Evolutionary conservation across 768 basidiomycete genomes (phyloP).

Genomic region (Glaciozyma martinii): DNA sequence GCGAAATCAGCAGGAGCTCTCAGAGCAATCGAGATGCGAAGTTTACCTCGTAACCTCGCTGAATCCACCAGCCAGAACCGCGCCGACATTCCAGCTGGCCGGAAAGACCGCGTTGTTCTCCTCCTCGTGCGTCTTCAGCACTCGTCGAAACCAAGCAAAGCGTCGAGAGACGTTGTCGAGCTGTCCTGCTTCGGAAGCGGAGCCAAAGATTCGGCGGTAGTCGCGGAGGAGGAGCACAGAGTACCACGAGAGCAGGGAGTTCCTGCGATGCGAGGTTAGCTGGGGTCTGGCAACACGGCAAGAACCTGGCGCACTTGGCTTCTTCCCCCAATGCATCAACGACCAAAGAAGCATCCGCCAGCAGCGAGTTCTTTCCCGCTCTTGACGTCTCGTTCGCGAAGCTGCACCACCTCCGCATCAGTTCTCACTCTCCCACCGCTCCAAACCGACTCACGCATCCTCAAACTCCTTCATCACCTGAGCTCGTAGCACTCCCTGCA

Average conservation of each 20-base stretch:
- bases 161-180: constrained; percentile 87
- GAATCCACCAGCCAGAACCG: constrained; percentile 73
- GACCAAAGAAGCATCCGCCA: constrained; percentile 70
- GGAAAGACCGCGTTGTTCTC: constrained; percentile 81
- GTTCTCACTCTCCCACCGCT: too few species aligned
- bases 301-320: constrained; percentile 47
- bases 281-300: too few species aligned
- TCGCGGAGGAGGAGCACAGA: constrained; percentile 84
- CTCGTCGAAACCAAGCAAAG: constrained; percentile 87
- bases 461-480: constrained; percentile 87
- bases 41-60: constrained; percentile 61
- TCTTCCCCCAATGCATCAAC: constrained; percentile 82
- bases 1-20: background rate
- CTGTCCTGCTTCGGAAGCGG: constrained; percentile 86
- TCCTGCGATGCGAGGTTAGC: constrained; percentile 33
- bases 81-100: constrained; percentile 71
- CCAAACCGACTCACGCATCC: constrained; percentile 26
- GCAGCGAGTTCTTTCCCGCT: constrained; percentile 34
- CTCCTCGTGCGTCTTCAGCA: constrained; percentile 74
- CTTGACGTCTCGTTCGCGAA: constrained; percentile 22
- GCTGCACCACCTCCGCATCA: background rate
- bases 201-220: constrained; percentile 88
- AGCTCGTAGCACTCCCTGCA: constrained; percentile 70
- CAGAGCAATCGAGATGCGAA: background rate
- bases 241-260: constrained; percentile 75